Evolutionary conservation across 2,329 filamentous ascomycete species (phyloP), one percentile per base, ranked within the genome.

Genomic region (Xylariales sp.): DNA sequence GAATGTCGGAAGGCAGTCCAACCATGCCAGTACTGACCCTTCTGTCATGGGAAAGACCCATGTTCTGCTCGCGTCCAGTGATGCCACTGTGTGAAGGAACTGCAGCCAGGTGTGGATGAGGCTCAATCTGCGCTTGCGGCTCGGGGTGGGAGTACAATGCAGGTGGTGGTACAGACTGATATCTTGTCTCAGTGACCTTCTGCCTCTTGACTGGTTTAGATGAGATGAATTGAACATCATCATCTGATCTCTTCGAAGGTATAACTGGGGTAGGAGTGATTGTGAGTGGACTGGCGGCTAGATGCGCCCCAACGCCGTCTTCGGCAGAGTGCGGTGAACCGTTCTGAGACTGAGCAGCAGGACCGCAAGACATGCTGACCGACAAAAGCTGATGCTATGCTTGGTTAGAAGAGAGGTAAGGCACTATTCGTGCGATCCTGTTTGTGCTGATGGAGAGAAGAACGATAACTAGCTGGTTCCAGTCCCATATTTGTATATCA

Each of bases 171-270:
- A 32, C 31, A 15, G 25, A 22, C 22, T 35, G 21, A 18, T 19
- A 33, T 14, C 31, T 38, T 31, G 42, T 44, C 18, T 51, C 49
- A 32, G 46, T 59, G 45, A 49, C 50, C 49, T 55, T 62, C 31
- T 49, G 54, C 47, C 58, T 68, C 54, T 68, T 70, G 38, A 69
- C 61, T 8, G 68, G 66, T 18, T 64, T 63, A 15, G 60, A 63
- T 31, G 65, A 69, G 22, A 73, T 55, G 40, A 71, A 68, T 47
- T 70, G 59, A 22, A 72, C 57, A 37, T 72, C 69, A 43, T 65
- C 61, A 35, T 70, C 66, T 18, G 48, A 50, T 39, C 54, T 46
- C 48, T 63, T 66, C 3, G 49, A 49, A 25, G 56, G 50, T 16
- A 46, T 27, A 11, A 28, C 19, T 11, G 36, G 19, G 7, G 15